phyloP scores from a whole-genome alignment of 2,329 filamentous ascomycete genomes.

The Fusarium sacchari region DNA sequence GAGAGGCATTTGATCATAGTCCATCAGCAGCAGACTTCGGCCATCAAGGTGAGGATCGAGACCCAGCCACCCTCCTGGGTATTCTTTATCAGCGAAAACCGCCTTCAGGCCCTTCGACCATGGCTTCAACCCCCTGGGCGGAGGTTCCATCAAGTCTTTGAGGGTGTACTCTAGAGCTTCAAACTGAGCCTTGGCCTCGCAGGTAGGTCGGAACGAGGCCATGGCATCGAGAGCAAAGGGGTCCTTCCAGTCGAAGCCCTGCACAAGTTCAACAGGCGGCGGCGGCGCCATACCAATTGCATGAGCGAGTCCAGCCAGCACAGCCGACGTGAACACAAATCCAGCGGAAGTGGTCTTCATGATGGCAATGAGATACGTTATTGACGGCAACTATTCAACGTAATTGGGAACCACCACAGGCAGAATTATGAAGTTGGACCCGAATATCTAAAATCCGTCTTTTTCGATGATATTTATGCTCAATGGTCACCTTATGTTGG shows the following conservation, averaged over 20 bases:
- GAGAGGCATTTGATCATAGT: conserved; percentile 55
- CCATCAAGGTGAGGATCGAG: conserved; percentile 62
- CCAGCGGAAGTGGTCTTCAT: conserved; percentile 40
- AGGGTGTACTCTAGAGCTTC: conserved; percentile 55
- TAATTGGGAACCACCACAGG: background rate
- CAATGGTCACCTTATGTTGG: background rate
- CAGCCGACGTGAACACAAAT: conserved; percentile 2
- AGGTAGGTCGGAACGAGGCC: conserved; percentile 48
- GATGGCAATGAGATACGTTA: background rate
- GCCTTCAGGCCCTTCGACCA: conserved; percentile 54
- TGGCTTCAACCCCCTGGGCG: conserved; percentile 52
- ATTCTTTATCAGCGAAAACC: conserved; percentile 53
- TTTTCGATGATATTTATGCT: conserved; percentile 26
- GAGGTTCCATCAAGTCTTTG: conserved; percentile 52
- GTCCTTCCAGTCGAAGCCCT: conserved; percentile 54
- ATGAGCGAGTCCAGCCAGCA: conserved; percentile 33
- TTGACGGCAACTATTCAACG: background rate
- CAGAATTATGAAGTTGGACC: background rate
- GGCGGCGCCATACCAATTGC: conserved; percentile 45
- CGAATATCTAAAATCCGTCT: background rate
- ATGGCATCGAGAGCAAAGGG: conserved; percentile 49
- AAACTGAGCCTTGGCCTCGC: conserved; percentile 50
- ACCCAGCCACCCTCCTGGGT: conserved; percentile 64
- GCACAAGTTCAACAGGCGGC: conserved; percentile 47
- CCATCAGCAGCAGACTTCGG: conserved; percentile 59